A percentile compares a stretch with the other conserved stretches of the same genome.
Evolutionary conservation across 2,329 filamentous ascomycete genomes (phyloP).

Genomic region (Calcarisporium arbuscula): DNA sequence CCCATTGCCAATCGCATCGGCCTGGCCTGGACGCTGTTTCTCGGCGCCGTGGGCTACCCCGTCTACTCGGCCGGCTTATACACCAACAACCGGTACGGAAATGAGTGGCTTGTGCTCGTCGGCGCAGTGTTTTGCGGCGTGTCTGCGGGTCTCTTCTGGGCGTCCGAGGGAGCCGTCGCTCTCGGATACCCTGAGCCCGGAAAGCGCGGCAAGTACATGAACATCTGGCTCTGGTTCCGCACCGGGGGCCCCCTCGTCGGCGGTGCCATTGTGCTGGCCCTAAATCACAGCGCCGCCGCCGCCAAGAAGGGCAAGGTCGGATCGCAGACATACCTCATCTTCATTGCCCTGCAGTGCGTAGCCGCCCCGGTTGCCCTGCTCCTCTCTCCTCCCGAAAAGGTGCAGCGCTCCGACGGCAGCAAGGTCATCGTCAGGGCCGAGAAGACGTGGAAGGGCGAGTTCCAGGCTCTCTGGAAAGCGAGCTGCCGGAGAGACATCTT

Average conservation of each 20-base stretch:
- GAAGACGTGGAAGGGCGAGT: conserved; percentile 16
- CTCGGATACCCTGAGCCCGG: conserved; percentile 40
- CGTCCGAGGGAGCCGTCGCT: conserved; percentile 41
- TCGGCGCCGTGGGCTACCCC: conserved; percentile 41
- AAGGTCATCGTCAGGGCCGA: conserved; percentile 15
- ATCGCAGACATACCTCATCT: conserved; percentile 20
- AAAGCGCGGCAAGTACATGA: conserved; percentile 35
- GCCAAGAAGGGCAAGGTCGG: conserved; percentile 18
- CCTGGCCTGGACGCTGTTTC: conserved; percentile 35
- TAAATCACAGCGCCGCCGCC: conserved; percentile 26
- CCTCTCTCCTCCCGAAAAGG: conserved; percentile 21
- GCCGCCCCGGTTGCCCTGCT: conserved; percentile 18
- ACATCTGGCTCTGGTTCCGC: conserved; percentile 37
- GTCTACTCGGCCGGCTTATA: conserved; percentile 42
- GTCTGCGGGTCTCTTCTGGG: conserved; percentile 45
- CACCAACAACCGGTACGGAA: conserved; percentile 43
- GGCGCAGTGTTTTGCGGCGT: conserved; percentile 42
- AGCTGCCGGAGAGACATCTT: conserved; percentile 15
- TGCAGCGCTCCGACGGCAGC: conserved; percentile 18
- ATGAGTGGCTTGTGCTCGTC: conserved; percentile 44
- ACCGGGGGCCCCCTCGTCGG: conserved; percentile 42
- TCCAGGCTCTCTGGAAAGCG: conserved; percentile 14
- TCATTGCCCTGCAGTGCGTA: conserved; percentile 21
- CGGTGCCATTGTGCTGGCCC: conserved; percentile 36
- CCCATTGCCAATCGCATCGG: conserved; percentile 43